phyloP scores from a whole-genome alignment of 1,139 yeast genomes.

The Candida sanyaensis region DNA sequence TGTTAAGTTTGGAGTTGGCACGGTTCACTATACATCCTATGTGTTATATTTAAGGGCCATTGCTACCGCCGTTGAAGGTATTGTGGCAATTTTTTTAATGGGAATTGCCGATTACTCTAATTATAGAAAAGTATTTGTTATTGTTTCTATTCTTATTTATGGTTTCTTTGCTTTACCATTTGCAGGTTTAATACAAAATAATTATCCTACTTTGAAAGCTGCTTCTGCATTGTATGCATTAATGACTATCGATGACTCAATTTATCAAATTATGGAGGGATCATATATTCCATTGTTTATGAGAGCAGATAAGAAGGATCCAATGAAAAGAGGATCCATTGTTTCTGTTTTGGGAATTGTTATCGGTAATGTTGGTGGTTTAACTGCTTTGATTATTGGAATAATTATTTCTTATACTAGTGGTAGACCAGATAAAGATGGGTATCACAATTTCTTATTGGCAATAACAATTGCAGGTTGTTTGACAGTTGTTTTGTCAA shows the following conservation, averaged over 20 bases:
- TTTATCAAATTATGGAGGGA: constrained; percentile 44
- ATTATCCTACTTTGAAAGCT: constrained; percentile 18
- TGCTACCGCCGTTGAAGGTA: constrained; percentile 41
- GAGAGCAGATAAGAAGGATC: constrained; percentile 29
- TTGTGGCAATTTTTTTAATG: constrained; percentile 40
- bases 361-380: constrained; percentile 42
- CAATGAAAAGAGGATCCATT: constrained; percentile 34
- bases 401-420: constrained; percentile 37
- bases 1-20: constrained; percentile 36
- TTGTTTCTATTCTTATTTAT: constrained; percentile 31
- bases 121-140: constrained; percentile 34
- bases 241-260: constrained; percentile 29
- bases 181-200: constrained; percentile 29
- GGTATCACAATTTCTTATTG: constrained; percentile 36
- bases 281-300: constrained; percentile 47
- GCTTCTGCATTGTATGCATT: constrained; percentile 35
- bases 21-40: constrained; percentile 38
- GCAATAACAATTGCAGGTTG: constrained; percentile 47
- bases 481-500: constrained; percentile 30
- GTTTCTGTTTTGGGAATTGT: constrained; percentile 44
- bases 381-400: constrained; percentile 41
- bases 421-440: constrained; percentile 28
- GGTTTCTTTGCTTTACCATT: constrained; percentile 43
- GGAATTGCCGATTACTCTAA: constrained; percentile 48
- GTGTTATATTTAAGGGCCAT: constrained; percentile 42